Evolutionary conservation across 805 yeast species (phyloP), one percentile per base, ranked within the genome.

Genomic region (Ogataea salicorniae): DNA sequence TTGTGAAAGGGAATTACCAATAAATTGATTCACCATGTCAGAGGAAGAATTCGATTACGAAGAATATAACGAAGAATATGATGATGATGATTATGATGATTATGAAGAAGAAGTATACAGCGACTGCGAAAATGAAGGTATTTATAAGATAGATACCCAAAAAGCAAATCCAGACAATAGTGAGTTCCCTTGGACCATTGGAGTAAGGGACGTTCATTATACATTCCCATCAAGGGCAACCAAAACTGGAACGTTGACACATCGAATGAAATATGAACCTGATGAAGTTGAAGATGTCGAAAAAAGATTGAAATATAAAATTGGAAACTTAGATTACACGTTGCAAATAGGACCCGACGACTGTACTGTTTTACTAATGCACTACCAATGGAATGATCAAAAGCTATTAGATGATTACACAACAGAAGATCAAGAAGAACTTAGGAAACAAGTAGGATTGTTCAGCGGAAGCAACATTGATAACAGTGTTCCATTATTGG

Each of bases 311-410:
- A 44, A 56, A 15, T 50, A 54, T 5, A 62, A 67, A 43, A 65
- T 73, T 0, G 52, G 54, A 5, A 62, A 67, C n/a, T 56, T 76
- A 5, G 57, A 70, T 20, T 49, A 54, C 0, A 58, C 76, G 9
- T 55, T 77, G 4, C 71, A 70, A 33, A 46, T 76, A 1, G 63
- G 72, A 4, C 47, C 48, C 9, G 72, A 69, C 33, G 69, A 69
- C 18, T 69, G 80, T 16, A 59, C 74, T 11, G 61, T 74, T 3
- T 56, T 83, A 37, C 61, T 81, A 42, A 71, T 76, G 34, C 61
- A 68, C 41, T 80, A 68, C 61, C 69, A 72, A 18, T 83, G 87
- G 87, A 81, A 81, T 55, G 74, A 75, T 35, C 84, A 81, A 47
- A 68, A 70, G 46, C 59, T 83, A 43, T 60, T 82, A 50, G 88